A percentile compares a stretch with the other conserved stretches of the same genome.
These are phyloP conservation scores for Paramecium bursaria DNA, from an alignment of 73 alveolate species.

Conservation along the genomic window DNA sequence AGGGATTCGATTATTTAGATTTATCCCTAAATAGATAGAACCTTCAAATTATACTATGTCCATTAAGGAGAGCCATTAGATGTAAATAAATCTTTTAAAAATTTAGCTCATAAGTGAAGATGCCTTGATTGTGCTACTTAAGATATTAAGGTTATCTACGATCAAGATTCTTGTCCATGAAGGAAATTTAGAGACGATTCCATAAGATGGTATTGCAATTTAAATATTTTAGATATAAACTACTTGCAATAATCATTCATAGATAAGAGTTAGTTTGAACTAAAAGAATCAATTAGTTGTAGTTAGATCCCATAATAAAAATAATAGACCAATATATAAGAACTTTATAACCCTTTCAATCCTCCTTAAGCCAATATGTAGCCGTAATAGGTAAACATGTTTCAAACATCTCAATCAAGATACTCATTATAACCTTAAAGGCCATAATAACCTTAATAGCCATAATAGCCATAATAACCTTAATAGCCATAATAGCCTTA, in stretches of 20 bases:
- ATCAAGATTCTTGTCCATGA: slow-evolving; percentile 17
- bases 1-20: not conserved
- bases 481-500: not conserved
- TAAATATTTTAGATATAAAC: slow-evolving; percentile 40
- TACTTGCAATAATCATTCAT: slow-evolving; percentile 17
- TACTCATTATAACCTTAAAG: not conserved
- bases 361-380: no score
- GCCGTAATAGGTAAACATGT: no score
- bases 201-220: slow-evolving; percentile 19
- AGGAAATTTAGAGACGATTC: not conserved
- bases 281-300: no score
- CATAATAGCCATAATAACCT: not conserved
- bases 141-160: slow-evolving; percentile 15
- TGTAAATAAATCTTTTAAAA: not conserved
- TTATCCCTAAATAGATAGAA: slow-evolving; percentile 13
- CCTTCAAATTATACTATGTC: not conserved
- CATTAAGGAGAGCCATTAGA: slow-evolving; percentile 18
- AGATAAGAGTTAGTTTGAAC: not conserved
- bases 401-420: no score
- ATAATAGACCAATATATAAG: not conserved
- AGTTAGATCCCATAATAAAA: no score
- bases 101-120: slow-evolving; percentile 20
- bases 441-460: not conserved
- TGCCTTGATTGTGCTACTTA: slow-evolving; percentile 1
- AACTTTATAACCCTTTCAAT: no score